These are phyloP conservation scores for Xylariaceae sp. DNA, from an alignment of 2,329 filamentous ascomycete genomes.

Conservation along the genomic window DNA sequence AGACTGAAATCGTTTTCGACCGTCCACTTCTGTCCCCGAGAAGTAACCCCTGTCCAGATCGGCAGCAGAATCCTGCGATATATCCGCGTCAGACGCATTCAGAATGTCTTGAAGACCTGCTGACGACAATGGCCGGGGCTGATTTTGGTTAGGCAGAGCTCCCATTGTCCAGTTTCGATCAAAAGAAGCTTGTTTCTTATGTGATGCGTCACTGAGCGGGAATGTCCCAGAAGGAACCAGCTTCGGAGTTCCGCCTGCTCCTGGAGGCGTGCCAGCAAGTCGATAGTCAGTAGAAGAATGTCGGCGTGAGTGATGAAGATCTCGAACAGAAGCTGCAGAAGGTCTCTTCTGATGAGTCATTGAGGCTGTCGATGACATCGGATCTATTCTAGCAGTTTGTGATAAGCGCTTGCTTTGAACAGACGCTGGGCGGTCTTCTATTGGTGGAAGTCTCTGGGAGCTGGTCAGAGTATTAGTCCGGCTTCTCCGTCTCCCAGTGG, in stretches of 20 bases:
- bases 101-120: conserved; percentile 46
- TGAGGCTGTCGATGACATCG: conserved; percentile 39
- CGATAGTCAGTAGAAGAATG: conserved; percentile 83
- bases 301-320: conserved; percentile 77
- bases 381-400: conserved; percentile 49
- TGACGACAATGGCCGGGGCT: conserved; percentile 49
- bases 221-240: conserved; percentile 42
- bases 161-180: conserved; percentile 68
- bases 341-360: conserved; percentile 55
- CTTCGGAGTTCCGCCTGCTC: conserved; percentile 38
- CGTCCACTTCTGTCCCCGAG: conserved; percentile 80
- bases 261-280: conserved; percentile 34
- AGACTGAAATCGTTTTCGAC: conserved; percentile 67
- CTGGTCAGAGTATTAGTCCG: conserved; percentile 56
- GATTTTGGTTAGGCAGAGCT: conserved; percentile 38
- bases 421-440: conserved; percentile 44
- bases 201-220: conserved; percentile 37
- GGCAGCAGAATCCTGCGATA: conserved; percentile 43
- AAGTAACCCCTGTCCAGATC: conserved; percentile 90
- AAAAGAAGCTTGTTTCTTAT: conserved; percentile 66
- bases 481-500: conserved; percentile 41
- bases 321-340: conserved; percentile 77
- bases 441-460: conserved; percentile 39
- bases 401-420: conserved; percentile 48
- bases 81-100: conserved; percentile 34